Evolutionary conservation across 2,329 filamentous ascomycete genomes (phyloP).

Genomic region (Diaporthe destruens): DNA sequence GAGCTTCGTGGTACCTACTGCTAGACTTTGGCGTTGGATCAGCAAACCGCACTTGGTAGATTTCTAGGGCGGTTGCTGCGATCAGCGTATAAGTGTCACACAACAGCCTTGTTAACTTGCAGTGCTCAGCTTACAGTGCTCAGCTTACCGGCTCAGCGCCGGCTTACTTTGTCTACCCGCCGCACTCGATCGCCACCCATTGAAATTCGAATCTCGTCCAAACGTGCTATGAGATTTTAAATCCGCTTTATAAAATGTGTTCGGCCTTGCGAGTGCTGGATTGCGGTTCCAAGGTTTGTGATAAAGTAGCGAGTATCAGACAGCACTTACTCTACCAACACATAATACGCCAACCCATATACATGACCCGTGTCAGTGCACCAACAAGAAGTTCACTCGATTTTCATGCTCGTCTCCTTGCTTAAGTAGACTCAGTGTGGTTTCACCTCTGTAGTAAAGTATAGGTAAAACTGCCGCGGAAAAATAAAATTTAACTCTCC

Average conservation of each 20-base stretch:
- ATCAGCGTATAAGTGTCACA: neutral
- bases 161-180: neutral
- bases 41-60: neutral
- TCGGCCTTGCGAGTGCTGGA: neutral
- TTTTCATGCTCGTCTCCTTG: no score
- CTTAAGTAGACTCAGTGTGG: no score
- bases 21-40: neutral
- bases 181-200: neutral
- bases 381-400: no score
- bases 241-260: neutral
- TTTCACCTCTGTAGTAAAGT: no score
- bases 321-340: neutral
- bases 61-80: no score
- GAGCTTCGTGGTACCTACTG: neutral
- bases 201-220: no score
- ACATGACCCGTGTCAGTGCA: no score
- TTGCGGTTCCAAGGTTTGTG: neutral
- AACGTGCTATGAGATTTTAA: no score
- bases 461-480: no score
- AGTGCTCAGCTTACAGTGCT: neutral
- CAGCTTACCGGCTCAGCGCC: neutral
- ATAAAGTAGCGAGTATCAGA: neutral
- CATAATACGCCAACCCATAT: no score
- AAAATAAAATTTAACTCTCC: no score
- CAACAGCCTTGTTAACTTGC: neutral